Base-by-base conservation (phyloP, 371 early-diverging fungal species). In the Rhizomucor miehei region DNA sequence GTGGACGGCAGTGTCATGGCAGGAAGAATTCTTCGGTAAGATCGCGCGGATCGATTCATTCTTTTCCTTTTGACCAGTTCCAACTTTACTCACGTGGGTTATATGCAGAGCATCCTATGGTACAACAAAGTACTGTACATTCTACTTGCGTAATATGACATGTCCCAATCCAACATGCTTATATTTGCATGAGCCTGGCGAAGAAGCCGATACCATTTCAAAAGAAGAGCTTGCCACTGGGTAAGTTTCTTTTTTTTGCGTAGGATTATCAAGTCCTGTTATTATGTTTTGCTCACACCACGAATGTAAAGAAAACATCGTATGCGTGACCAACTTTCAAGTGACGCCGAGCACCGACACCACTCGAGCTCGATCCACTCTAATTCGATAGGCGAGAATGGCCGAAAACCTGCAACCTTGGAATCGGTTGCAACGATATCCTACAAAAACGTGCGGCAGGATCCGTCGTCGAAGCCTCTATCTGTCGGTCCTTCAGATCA, bases 51-150 rank as follows among this genome's bases (percentile, higher is more conserved):
- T 3, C 8, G 8, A 29, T 29, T 29, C 29, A n/a, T n/a, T n/a
- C n/a, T n/a, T n/a, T n/a, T n/a, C n/a, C n/a, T n/a, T n/a, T n/a
- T n/a, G n/a, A n/a, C n/a, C n/a, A n/a, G n/a, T n/a, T n/a, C n/a
- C n/a, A n/a, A n/a, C n/a, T n/a, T 12, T 49, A 6, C 38, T 16
- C 36, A 41, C 9, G 25, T 12, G 11, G 16, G n/a, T 29, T 35
- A 16, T 59, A 14, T 16, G 6, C 53, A 77, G 77, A 45, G 77
- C 77, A 9, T 90, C 95, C 0, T 93, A 91, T 77, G 99, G 99
- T 23, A 95, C 97, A 14, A 98, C 97, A 36, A 96, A 97, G 69
- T 98, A 98, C 68, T 98, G 99, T 68, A 88, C 96, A 10, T 93
- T 90, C 66, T 98, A 91, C 67, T 72, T 98, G 41, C 89, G 93